A percentile compares a stretch with the other conserved stretches of the same genome.
These are phyloP conservation scores for Teratosphaeriaceae sp. DNA, from an alignment of 2,329 filamentous ascomycete species.

Conservation along the genomic window DNA sequence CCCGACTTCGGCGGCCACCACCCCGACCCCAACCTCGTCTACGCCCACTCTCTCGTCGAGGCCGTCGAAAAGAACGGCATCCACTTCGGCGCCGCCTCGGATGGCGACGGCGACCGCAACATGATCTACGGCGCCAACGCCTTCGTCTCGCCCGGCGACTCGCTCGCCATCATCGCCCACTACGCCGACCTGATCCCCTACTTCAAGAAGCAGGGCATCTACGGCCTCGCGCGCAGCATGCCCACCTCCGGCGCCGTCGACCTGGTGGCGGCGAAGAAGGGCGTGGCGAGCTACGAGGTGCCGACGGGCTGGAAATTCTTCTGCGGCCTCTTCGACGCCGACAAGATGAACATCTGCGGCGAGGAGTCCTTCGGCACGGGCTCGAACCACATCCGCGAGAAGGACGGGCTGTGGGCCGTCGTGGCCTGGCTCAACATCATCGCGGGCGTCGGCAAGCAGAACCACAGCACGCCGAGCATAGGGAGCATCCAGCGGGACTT, in stretches of 20 bases:
- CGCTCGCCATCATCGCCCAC: constrained; percentile 95
- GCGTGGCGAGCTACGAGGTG: constrained; percentile 87
- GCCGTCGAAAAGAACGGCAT: constrained; percentile 86
- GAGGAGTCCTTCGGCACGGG: constrained; percentile 98
- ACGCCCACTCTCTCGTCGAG: constrained; percentile 90
- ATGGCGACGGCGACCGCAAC: constrained; percentile 97
- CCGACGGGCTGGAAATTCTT: constrained; percentile 99
- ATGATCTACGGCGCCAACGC: constrained; percentile 99
- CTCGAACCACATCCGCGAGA: constrained; percentile 98
- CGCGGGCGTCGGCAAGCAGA: constrained; percentile 80
- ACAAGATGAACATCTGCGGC: constrained; percentile 97
- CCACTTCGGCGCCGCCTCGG: constrained; percentile 92
- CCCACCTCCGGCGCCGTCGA: constrained; percentile 94
- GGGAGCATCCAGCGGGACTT: constrained; percentile 95
- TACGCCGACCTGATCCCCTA: constrained; percentile 95
- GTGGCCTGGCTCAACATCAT: constrained; percentile 99
- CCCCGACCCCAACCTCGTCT: constrained; percentile 96
- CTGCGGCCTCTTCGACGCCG: constrained; percentile 87
- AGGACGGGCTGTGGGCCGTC: constrained; percentile 96
- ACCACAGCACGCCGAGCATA: constrained; percentile 79
- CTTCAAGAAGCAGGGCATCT: constrained; percentile 96
- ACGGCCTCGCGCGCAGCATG: constrained; percentile 94
- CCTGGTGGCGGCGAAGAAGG: constrained; percentile 90
- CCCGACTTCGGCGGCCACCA: constrained; percentile 97
- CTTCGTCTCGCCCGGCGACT: constrained; percentile 96